Base-by-base conservation (phyloP, 345 rosid species). In the Rhodamnia rubescens region DNA sequence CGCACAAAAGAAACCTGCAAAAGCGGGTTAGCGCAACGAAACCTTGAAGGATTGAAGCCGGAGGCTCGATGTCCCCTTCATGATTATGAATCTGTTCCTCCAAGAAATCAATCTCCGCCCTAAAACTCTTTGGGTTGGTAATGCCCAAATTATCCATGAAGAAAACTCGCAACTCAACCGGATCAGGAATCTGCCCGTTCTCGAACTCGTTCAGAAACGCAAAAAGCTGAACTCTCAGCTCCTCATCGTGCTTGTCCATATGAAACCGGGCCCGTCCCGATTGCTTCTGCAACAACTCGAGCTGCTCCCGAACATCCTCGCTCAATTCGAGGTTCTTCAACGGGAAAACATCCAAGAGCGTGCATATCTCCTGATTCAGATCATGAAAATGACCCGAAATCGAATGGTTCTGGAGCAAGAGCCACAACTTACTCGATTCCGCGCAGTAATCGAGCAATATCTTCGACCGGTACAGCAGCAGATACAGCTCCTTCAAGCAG, bases 321-420 rank as follows among this genome's bases (percentile, higher is more conserved):
- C 93, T 91, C 88, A 98, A 89, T 27, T 58, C 78, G 42, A 94
- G 85, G 85, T 94, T 93, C 51, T 89, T 78, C 20, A 93, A 84
- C 1, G 98, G 98, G 84, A 98, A 91, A 50, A 96, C 99, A 90
- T 98, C 99, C 88, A 98, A 88, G 64, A 96, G 98, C 85, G 99
- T 98, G 21, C 90, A 90, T 42, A 95, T 92, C 82, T 98, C 99
- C 87, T 93, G 97, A 87, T 96, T 93, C 92, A 96, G 88, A 87
- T 96, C 99, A 87, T 98, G 98, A 88, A 96, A 98, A 91, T 98
- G 97, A 20, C 98, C 98, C 22, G 98, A 93, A 88, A 98, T 92
- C 5, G 95, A 88, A 40, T 92, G 95, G 81, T 92, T 95, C 86
- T 98, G 98, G 56, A 96, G 92, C 93, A 98, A 85, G 2, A 98